Percentiles rank a stretch among this genome's conserved stretches.
Evolutionary conservation across 768 basidiomycete genomes (phyloP).

Genomic region (Kwoniella bestiolae): DNA sequence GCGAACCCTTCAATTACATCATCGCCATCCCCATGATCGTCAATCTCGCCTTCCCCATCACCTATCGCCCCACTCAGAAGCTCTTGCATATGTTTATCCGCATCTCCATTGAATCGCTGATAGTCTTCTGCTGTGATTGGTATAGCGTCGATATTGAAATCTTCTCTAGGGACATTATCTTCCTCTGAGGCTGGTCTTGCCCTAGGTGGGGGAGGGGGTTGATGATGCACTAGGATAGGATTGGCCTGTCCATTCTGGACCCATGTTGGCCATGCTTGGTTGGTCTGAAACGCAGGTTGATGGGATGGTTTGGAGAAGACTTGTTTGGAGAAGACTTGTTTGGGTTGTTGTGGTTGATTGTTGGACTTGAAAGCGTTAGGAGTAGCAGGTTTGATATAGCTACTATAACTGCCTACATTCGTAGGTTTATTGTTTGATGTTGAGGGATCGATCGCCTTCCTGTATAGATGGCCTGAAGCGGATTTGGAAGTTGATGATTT

Average conservation of each 20-base stretch:
- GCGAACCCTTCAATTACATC: constrained; percentile 77
- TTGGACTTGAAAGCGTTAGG: constrained; percentile 29
- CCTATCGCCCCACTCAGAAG: constrained; percentile 70
- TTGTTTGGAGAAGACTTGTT: constrained; percentile 23
- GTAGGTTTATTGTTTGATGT: background rate
- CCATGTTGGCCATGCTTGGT: constrained; percentile 34
- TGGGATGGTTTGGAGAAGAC: constrained; percentile 17
- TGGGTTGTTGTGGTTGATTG: constrained; percentile 1
- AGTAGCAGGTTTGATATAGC: constrained; percentile 50
- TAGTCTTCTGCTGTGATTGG: constrained; percentile 43
- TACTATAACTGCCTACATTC: constrained; percentile 1
- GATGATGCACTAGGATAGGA: constrained; percentile 7
- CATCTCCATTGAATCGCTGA: constrained; percentile 61
- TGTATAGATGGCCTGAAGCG: background rate
- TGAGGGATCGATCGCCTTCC: background rate
- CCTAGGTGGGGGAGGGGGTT: constrained; percentile 7
- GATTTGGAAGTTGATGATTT: constrained; percentile 4
- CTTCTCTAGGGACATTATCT: constrained; percentile 35
- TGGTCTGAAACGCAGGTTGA: constrained; percentile 5
- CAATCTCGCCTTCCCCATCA: constrained; percentile 60
- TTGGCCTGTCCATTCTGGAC: constrained; percentile 26
- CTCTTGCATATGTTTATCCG: constrained; percentile 77
- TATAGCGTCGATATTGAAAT: constrained; percentile 43
- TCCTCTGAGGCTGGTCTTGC: constrained; percentile 1
- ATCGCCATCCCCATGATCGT: constrained; percentile 62